Percentiles rank a stretch among this genome's conserved stretches.
phyloP scores from a whole-genome alignment of 1,284 basidiomycete genomes.

The Uromyces viciae-fabae region DNA sequence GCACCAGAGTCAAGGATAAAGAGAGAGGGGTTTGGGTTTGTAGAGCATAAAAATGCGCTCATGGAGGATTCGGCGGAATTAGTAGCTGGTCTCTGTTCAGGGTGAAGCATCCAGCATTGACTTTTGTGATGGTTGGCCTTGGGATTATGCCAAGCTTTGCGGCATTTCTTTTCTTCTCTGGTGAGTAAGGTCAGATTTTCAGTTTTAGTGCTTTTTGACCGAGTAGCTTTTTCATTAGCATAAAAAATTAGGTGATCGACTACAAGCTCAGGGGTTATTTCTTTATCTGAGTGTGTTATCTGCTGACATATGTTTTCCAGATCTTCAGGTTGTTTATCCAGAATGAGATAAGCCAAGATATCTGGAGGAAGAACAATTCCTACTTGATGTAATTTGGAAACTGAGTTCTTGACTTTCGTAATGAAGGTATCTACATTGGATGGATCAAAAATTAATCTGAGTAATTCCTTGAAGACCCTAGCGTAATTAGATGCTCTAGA shows the following conservation, averaged over 20 bases:
- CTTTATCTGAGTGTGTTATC: neutral
- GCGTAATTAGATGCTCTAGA: neutral
- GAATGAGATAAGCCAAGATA: neutral
- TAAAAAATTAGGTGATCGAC: neutral
- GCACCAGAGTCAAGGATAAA: neutral
- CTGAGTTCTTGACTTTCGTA: neutral
- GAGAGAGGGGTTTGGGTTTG: neutral
- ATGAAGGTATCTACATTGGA: neutral
- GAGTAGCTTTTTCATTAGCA: neutral
- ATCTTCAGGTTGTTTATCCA: neutral
- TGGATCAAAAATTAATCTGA: neutral
- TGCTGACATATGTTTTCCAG: neutral
- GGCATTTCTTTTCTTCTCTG: too few species aligned
- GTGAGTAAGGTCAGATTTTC: too few species aligned
- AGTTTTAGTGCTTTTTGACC: too few species aligned
- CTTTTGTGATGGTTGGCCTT: neutral
- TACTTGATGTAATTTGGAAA: neutral
- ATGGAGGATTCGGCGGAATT: neutral
- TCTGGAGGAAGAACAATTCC: neutral
- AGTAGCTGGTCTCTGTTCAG: neutral
- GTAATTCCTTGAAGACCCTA: neutral
- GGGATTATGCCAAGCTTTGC: neutral
- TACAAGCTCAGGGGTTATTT: neutral
- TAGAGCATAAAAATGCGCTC: neutral
- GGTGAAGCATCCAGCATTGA: neutral